A percentile compares a stretch with the other conserved stretches of the same genome.
Conservation (phyloP, 2,329 filamentous ascomycete species). For the Colletotrichum camelliae region DNA sequence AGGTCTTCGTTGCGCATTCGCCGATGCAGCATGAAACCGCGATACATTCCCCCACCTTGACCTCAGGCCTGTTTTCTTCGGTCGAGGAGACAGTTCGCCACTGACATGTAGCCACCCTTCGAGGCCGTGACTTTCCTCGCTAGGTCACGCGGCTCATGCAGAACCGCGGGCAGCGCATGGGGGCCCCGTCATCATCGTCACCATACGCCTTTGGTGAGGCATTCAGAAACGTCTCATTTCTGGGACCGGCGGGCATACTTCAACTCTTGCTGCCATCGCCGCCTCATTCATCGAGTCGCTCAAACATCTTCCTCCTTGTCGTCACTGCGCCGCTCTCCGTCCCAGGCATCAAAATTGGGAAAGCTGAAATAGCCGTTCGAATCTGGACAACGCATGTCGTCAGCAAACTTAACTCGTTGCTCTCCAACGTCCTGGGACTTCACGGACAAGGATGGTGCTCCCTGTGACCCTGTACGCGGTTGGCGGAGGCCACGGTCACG, state of each 20-base stretch:
- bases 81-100: neutral
- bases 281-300: conserved; percentile 17
- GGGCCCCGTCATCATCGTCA: neutral
- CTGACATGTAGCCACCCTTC: neutral
- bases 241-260: neutral
- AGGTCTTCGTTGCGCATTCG: neutral
- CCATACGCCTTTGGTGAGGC: neutral
- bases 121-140: neutral
- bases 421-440: neutral
- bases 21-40: neutral
- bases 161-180: neutral
- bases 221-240: neutral
- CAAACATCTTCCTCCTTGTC: conserved; percentile 38
- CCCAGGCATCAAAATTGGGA: conserved; percentile 74
- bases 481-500: conserved; percentile 30
- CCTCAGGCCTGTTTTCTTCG: neutral
- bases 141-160: neutral
- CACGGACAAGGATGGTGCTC: conserved; percentile 14
- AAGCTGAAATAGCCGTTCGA: conserved; percentile 71
- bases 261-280: neutral
- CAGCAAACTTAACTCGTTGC: neutral
- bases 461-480: conserved; percentile 14
- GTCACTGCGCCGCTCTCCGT: conserved; percentile 48
- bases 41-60: neutral
- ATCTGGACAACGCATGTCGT: conserved; percentile 1